Evolutionary conservation across 2,329 filamentous ascomycete species (phyloP), one percentile per base, ranked within the genome.

Genomic region (Microdochium bolleyi): DNA sequence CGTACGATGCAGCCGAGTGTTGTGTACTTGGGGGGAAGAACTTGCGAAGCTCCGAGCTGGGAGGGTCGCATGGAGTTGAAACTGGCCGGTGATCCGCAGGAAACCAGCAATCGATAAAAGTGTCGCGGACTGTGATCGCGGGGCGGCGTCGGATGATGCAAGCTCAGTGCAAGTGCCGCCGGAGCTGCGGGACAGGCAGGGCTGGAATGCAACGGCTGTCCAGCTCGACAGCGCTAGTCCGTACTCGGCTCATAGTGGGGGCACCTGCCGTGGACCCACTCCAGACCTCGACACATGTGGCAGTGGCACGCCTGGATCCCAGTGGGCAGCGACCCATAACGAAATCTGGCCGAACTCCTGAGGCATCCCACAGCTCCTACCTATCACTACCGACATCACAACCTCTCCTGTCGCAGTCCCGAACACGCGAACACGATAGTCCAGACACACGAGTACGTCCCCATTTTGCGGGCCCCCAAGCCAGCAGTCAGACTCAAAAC

Each of bases 291-390:
- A 16, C 22, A 19, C 14, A 22, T 46, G 21, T 46, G 41, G 14
- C 41, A 21, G 21, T 46, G 41, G 14, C 41, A 21, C 22, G 3
- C n/a, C 34, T 38, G 34, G 16, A 16, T 46, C n/a, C 41, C 13
- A 46, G 3, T 46, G 41, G 41, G 21, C 41, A 46, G 41, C 41
- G 41, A 46, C 41, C 41, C 41, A 46, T 46, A 46, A 46, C 59
- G 60, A 65, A 64, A 66, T 67, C 60, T 67, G 63, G 64, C 64
- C 63, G 60, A 64, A 64, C 62, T 64, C 62, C 62, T 62, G 58
- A 63, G 60, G 55, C 55, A 53, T 49, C 34, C 49, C 46, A 51
- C 52, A 34, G 55, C 51, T 50, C 51, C 49, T 51, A 25, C 32
- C 41, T 32, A 46, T 53, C 30, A 56, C 46, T 25, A n/a, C n/a